Percentiles rank a stretch among this genome's conserved stretches.
Evolutionary conservation across 2,329 filamentous ascomycete genomes (phyloP).

Genomic region (Aureobasidium uvarum): DNA sequence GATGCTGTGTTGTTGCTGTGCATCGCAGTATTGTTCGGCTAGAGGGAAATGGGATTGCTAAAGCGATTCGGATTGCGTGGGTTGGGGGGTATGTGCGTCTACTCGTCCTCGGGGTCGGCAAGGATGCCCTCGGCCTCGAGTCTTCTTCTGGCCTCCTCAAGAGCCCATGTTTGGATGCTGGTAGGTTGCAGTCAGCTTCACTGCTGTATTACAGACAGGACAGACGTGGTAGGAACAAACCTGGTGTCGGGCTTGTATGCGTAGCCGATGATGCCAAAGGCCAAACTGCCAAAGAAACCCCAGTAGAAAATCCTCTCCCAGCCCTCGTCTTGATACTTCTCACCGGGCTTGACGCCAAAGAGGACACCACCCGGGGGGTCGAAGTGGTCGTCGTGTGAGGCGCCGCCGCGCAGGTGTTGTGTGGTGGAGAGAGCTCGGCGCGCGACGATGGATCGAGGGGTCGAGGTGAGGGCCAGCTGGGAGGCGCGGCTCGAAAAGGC

Average conservation of each 20-base stretch:
- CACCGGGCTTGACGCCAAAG: slow-evolving; percentile 88
- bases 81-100: not conserved
- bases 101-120: slow-evolving; percentile 62
- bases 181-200: not conserved
- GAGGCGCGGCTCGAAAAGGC: slow-evolving; percentile 19
- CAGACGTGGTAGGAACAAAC: slow-evolving; percentile 58
- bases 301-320: slow-evolving; percentile 89
- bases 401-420: slow-evolving; percentile 41
- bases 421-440: slow-evolving; percentile 37
- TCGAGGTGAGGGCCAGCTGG: slow-evolving; percentile 17
- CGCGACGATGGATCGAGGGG: slow-evolving; percentile 14
- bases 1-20: not conserved
- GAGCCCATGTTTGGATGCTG: slow-evolving; percentile 98
- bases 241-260: slow-evolving; percentile 98
- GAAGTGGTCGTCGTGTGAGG: slow-evolving; percentile 74
- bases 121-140: slow-evolving; percentile 95
- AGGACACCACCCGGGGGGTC: slow-evolving; percentile 91
- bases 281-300: slow-evolving; percentile 76
- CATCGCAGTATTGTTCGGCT: not conserved
- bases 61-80: slow-evolving; percentile 27
- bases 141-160: slow-evolving; percentile 92
- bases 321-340: slow-evolving; percentile 93
- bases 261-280: slow-evolving; percentile 73
- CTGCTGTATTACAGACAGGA: not conserved
- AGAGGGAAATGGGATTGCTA: slow-evolving; percentile 6